Evolutionary conservation across 1,139 yeast genomes (phyloP).

Genomic region (Hansenula anomala): DNA sequence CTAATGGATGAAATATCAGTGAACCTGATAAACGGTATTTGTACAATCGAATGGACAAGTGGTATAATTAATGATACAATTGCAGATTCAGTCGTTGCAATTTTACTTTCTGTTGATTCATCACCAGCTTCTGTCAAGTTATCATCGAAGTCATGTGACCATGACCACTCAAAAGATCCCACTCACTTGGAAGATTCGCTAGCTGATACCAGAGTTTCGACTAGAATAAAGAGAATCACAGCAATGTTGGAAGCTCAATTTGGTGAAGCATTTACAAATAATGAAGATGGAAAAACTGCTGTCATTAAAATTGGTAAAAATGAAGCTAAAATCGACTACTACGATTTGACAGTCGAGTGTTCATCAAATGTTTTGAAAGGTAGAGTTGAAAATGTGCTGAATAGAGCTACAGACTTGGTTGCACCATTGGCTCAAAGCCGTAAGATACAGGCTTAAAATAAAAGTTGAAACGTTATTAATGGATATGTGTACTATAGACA

Average conservation of each 20-base stretch:
- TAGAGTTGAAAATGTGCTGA: slow-evolving; percentile 76
- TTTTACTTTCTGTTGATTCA: slow-evolving; percentile 84
- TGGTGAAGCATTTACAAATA: slow-evolving; percentile 61
- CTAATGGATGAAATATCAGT: slow-evolving; percentile 50
- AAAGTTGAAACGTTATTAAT: too few relatives aligned
- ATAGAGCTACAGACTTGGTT: slow-evolving; percentile 72
- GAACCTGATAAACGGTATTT: slow-evolving; percentile 45
- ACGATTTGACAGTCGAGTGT: slow-evolving; percentile 67
- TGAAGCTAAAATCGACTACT: slow-evolving; percentile 65
- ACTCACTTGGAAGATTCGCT: slow-evolving; percentile 19
- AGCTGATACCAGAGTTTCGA: slow-evolving; percentile 35
- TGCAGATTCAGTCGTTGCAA: slow-evolving; percentile 92
- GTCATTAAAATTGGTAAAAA: slow-evolving; percentile 59
- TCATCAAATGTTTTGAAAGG: slow-evolving; percentile 72
- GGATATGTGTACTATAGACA: not conserved
- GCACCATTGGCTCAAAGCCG: slow-evolving; percentile 55
- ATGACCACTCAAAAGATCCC: slow-evolving; percentile 29
- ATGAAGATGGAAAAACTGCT: slow-evolving; percentile 34
- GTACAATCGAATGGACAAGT: slow-evolving; percentile 86
- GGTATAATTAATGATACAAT: slow-evolving; percentile 87
- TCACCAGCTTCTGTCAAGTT: slow-evolving; percentile 92
- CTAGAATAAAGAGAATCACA: slow-evolving; percentile 59
- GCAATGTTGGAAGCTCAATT: slow-evolving; percentile 76
- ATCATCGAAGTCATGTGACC: slow-evolving; percentile 57
- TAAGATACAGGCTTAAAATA: slow-evolving; percentile 1